These are phyloP conservation scores for Rhizoclosmatium sp. DNA, from an alignment of 192 early-diverging fungal species.

Conservation along the genomic window DNA sequence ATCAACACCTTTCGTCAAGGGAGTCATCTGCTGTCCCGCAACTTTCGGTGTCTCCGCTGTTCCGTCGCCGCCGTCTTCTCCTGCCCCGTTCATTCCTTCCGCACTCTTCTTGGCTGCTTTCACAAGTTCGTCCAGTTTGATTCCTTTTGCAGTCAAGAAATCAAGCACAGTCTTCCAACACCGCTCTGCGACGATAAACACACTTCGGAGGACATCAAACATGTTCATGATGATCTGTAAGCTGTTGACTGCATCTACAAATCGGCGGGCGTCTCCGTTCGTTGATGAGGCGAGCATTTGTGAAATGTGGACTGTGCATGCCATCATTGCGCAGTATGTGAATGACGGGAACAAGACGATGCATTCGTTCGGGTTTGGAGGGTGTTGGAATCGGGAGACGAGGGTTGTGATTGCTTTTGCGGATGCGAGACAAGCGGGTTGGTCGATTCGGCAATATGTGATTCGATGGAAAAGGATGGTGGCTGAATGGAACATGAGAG, in stretches of 20 bases:
- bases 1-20: neutral
- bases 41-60: neutral
- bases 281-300: slow-evolving; percentile 6
- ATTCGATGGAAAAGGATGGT: slow-evolving; percentile 35
- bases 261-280: neutral
- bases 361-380: slow-evolving; percentile 22
- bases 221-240: slow-evolving; percentile 27
- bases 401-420: slow-evolving; percentile 21
- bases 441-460: slow-evolving; percentile 25
- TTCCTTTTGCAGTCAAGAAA: slow-evolving; percentile 35
- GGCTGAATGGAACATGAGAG: slow-evolving; percentile 36
- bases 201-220: slow-evolving; percentile 33
- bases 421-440: slow-evolving; percentile 21
- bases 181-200: slow-evolving; percentile 18
- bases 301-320: slow-evolving; percentile 33
- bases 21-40: neutral
- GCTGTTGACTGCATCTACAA: neutral
- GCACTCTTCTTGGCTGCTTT: slow-evolving; percentile 11
- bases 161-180: slow-evolving; percentile 38
- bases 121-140: slow-evolving; percentile 28
- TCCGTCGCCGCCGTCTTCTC: neutral
- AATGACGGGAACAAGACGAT: slow-evolving; percentile 37
- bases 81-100: neutral
- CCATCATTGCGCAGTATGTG: slow-evolving; percentile 33
- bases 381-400: slow-evolving; percentile 21